Percentiles rank a stretch among this genome's conserved stretches.
Evolutionary conservation across 164 flowering plant species (phyloP).

Genomic region (Warburgia ugandensis): DNA sequence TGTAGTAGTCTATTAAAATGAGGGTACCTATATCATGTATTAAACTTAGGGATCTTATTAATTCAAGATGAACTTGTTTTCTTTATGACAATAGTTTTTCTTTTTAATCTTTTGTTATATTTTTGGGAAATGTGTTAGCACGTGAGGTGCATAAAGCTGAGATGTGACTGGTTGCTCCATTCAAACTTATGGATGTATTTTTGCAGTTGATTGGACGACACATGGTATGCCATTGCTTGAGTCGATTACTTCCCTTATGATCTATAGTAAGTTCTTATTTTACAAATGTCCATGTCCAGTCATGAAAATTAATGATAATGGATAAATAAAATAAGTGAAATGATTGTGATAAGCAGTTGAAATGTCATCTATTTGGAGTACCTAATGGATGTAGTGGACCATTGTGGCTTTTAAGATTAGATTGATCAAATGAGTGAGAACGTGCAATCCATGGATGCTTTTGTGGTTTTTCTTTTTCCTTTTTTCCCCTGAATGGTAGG

Average conservation of each 20-base stretch:
- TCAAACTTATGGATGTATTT: too few relatives aligned
- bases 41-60: background rate
- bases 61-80: background rate
- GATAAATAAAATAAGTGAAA: background rate
- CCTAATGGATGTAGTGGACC: too few relatives aligned
- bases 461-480: too few relatives aligned
- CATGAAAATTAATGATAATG: background rate
- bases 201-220: background rate
- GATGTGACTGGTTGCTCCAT: background rate
- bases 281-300: background rate
- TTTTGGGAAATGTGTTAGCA: background rate
- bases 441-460: too few relatives aligned
- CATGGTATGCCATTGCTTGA: background rate
- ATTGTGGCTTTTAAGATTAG: too few relatives aligned
- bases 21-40: background rate
- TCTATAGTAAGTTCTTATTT: background rate
- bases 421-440: too few relatives aligned
- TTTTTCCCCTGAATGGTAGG: too few relatives aligned
- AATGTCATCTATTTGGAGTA: too few relatives aligned
- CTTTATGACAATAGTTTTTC: background rate
- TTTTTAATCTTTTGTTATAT: background rate
- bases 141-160: background rate
- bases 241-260: background rate
- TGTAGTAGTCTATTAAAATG: background rate
- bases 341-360: too few relatives aligned